phyloP scores from a whole-genome alignment of 164 flowering plant species.

The Vitis riparia region DNA sequence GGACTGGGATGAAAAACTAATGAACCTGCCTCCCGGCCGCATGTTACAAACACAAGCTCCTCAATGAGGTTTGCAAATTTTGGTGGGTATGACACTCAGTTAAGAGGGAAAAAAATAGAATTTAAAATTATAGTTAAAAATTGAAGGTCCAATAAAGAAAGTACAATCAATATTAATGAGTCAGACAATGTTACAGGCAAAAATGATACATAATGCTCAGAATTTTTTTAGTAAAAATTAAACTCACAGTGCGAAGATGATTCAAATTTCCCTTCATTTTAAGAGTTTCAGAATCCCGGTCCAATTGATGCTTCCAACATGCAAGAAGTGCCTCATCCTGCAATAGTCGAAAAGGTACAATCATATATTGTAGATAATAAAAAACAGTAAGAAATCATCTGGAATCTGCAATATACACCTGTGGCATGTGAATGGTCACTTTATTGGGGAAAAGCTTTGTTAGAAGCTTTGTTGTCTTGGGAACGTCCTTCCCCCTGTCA shows the following conservation, averaged over 20 bases:
- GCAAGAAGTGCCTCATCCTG: conserved; percentile 80
- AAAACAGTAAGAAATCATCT: not conserved
- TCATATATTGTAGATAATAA: conserved; percentile 2
- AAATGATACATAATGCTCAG: not conserved
- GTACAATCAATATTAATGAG: not conserved
- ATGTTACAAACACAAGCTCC: too few species aligned
- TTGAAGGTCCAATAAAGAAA: not conserved
- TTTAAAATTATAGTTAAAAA: not conserved
- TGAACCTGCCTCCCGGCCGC: not conserved
- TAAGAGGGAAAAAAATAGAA: too few species aligned
- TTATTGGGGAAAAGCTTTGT: conserved; percentile 83
- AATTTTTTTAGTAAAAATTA: not conserved
- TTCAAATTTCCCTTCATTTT: conserved; percentile 71
- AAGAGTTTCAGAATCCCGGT: conserved; percentile 81
- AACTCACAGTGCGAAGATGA: conserved; percentile 55
- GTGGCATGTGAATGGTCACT: conserved; percentile 85
- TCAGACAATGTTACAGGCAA: not conserved
- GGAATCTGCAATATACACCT: conserved; percentile 43
- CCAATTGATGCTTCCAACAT: conserved; percentile 83
- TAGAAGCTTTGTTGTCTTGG: conserved; percentile 66
- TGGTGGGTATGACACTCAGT: too few species aligned
- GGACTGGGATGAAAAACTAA: not conserved
- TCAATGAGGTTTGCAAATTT: too few species aligned
- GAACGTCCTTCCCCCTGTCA: conserved; percentile 80
- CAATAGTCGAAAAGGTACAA: conserved; percentile 8